These are phyloP conservation scores for Beauveria asiatica DNA, from an alignment of 2,329 filamentous ascomycete species.

Conservation along the genomic window DNA sequence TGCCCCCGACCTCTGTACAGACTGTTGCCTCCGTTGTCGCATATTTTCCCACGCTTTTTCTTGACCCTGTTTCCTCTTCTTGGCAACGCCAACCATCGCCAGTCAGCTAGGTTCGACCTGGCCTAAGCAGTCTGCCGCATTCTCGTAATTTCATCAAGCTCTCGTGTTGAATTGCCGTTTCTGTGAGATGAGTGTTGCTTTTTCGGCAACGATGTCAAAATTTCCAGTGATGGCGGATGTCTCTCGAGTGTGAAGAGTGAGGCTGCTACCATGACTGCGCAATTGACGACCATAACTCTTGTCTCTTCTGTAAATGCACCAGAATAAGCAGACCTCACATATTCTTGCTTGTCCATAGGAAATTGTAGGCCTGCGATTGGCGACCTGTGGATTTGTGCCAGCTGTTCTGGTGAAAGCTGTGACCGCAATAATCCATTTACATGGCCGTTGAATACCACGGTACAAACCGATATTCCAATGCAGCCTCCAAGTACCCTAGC, in stretches of 20 bases:
- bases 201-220: constrained; percentile 21
- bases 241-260: constrained; percentile 37
- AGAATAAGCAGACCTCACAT: constrained; percentile 35
- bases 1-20: too few species aligned
- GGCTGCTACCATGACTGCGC: constrained; percentile 33
- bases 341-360: constrained; percentile 22
- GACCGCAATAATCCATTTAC: constrained; percentile 29
- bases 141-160: constrained; percentile 25
- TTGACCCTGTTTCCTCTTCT: not conserved
- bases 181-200: constrained; percentile 21
- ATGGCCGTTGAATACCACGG: constrained; percentile 46
- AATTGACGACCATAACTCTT: constrained; percentile 36
- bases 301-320: constrained; percentile 38
- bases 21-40: not conserved
- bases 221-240: constrained; percentile 28
- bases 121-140: constrained; percentile 6
- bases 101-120: not conserved
- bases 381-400: constrained; percentile 36
- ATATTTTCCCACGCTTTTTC: not conserved
- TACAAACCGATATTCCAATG: constrained; percentile 49
- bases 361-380: constrained; percentile 31
- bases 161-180: constrained; percentile 30
- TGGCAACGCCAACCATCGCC: not conserved
- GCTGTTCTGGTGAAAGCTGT: constrained; percentile 27
- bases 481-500: constrained; percentile 51